Base-by-base conservation (phyloP, 176 grass and related monocot species). In the maize (Zea mays) region DNA sequence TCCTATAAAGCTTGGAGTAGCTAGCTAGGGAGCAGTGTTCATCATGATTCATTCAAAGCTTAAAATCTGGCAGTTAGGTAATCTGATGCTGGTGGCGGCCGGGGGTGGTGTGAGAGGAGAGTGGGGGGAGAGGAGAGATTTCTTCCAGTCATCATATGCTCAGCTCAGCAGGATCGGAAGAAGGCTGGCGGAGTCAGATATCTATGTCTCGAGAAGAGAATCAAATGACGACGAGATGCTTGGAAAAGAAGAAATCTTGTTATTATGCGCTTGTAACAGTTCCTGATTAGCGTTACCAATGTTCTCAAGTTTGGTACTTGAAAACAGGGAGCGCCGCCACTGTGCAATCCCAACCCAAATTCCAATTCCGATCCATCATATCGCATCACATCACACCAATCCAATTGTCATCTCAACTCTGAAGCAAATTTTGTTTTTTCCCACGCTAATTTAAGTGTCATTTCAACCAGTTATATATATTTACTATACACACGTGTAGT, bases 61-160 rank as follows among this genome's bases (percentile, higher is more conserved):
- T 44, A 43, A 89, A 85, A 84, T 52, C 71, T 83, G 50, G 77
- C 77, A 88, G 65, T 81, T 84, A 21, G 76, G 42, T 69, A 69
- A 45, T 71, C 64, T 71, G 56, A 49, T 84, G 81, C 70, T 71
- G 56, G 57, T 84, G 81, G 33, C 46, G 71, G 4, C 4, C 38
- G 3, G 52, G 57, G 20, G 42, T 27, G 27, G 27, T 27, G 5
- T 6, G 50, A n/a, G 15, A 17, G 5, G 51, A 55, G 71, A 50
- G 37, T n/a, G 33, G 71, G 7, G 51, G n/a, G 16, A n/a, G 15
- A n/a, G 15, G 41, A 40, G 47, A 77, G 37, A 47, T 72, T 66
- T 87, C 77, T 65, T 81, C 72, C 4, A 7, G 67, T 85, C 77
- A 89, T 81, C 87, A 67, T 85, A 77, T 78, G 73, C 67, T 77